These are phyloP conservation scores for Microsporum audouinii DNA, from an alignment of 2,329 filamentous ascomycete species.

Conservation along the genomic window DNA sequence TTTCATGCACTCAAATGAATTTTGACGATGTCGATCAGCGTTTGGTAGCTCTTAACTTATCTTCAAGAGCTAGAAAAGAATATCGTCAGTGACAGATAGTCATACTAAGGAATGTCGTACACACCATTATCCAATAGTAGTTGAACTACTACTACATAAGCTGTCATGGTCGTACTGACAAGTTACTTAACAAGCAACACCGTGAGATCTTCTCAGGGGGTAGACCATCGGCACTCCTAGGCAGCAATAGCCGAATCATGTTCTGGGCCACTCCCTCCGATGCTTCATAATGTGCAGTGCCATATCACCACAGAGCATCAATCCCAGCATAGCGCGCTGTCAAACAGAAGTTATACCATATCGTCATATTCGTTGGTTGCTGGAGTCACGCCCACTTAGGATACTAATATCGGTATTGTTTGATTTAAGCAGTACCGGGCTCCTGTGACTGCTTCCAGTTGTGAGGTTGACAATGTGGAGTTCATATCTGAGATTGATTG, in stretches of 20 bases:
- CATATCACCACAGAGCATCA: constrained; percentile 6
- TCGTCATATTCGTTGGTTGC: constrained; percentile 5
- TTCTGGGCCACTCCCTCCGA: background rate
- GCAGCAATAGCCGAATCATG: background rate
- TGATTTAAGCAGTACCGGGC: constrained; percentile 4
- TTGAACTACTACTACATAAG: background rate
- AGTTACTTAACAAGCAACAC: too few species aligned
- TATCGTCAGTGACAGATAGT: background rate
- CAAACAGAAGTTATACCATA: constrained; percentile 12
- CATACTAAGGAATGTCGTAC: background rate
- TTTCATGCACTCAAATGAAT: background rate
- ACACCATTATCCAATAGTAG: background rate
- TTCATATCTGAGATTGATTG: too few species aligned
- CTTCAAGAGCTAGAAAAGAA: background rate
- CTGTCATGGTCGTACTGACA: too few species aligned
- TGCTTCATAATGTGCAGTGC: background rate
- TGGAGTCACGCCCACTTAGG: constrained; percentile 7
- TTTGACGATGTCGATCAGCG: background rate
- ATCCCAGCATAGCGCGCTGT: constrained; percentile 11
- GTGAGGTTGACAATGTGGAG: too few species aligned
- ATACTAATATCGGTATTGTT: too few species aligned
- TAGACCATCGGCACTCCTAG: too few species aligned
- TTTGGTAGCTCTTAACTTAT: background rate
- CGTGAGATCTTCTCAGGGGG: too few species aligned
- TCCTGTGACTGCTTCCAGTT: background rate